Percentiles rank a stretch among this genome's conserved stretches.
These are phyloP conservation scores for Rhynchospora pubera DNA, from an alignment of 176 grass and related monocot genomes.

Conservation along the genomic window DNA sequence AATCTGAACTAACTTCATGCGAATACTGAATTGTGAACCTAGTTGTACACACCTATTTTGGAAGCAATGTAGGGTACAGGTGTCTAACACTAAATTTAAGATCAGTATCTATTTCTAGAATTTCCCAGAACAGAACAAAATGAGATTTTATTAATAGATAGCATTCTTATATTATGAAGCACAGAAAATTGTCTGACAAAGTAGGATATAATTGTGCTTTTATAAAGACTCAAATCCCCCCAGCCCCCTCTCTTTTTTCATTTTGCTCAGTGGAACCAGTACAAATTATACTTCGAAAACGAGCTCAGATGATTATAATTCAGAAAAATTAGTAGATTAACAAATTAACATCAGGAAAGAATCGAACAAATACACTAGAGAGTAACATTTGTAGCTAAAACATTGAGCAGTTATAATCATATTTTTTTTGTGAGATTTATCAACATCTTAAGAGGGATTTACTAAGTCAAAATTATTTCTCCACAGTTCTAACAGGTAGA, in stretches of 20 bases:
- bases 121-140: slow-evolving; percentile 1
- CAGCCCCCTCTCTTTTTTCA: too few relatives aligned
- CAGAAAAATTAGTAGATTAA: not conserved
- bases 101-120: not conserved
- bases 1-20: not conserved
- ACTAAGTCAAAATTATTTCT: slow-evolving; percentile 13
- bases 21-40: not conserved
- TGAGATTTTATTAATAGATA: not conserved
- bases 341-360: not conserved
- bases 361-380: not conserved
- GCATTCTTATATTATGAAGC: slow-evolving; percentile 2
- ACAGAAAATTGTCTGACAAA: not conserved
- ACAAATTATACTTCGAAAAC: not conserved
- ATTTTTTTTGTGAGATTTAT: not conserved
- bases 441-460: not conserved
- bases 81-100: not conserved
- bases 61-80: not conserved
- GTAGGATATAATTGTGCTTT: not conserved
- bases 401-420: not conserved
- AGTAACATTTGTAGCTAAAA: not conserved
- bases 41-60: not conserved
- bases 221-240: not conserved
- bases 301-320: not conserved
- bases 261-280: not conserved
- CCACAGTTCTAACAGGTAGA: not conserved